phyloP scores from a whole-genome alignment of 2,329 filamentous ascomycete species.

The Rosellinia necatrix region DNA sequence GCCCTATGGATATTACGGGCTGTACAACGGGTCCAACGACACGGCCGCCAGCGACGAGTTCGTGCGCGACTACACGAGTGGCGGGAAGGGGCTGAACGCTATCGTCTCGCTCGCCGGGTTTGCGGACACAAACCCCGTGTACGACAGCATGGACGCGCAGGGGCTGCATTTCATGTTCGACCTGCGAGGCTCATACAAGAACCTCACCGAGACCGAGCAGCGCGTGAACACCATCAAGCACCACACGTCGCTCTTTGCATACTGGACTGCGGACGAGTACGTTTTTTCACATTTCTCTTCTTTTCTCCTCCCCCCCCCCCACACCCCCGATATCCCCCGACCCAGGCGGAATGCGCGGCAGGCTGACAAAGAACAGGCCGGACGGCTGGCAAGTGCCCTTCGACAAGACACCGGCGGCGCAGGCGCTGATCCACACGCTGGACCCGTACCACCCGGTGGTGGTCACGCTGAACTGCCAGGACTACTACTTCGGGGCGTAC shows the following conservation, averaged over 20 bases:
- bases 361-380: conserved; percentile 41
- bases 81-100: conserved; percentile 48
- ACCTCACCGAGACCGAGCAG: conserved; percentile 46
- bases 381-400: conserved; percentile 62
- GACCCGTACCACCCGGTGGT: conserved; percentile 67
- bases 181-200: conserved; percentile 50
- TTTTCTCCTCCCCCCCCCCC: neutral
- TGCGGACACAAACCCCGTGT: conserved; percentile 43
- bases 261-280: conserved; percentile 53
- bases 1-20: conserved; percentile 51
- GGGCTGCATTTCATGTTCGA: conserved; percentile 52
- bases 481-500: conserved; percentile 64
- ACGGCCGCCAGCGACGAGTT: conserved; percentile 39
- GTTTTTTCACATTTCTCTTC: conserved; percentile 18
- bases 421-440: conserved; percentile 48
- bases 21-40: conserved; percentile 45
- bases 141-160: conserved; percentile 46
- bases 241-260: conserved; percentile 48
- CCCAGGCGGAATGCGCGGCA: neutral
- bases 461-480: conserved; percentile 63
- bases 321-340: too few relatives aligned
- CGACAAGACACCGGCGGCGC: conserved; percentile 45
- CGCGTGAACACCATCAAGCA: conserved; percentile 48
- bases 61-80: conserved; percentile 46
- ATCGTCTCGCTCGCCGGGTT: conserved; percentile 51